Base-by-base conservation (phyloP, 305 asterid species). In the Solanum hybrid region DNA sequence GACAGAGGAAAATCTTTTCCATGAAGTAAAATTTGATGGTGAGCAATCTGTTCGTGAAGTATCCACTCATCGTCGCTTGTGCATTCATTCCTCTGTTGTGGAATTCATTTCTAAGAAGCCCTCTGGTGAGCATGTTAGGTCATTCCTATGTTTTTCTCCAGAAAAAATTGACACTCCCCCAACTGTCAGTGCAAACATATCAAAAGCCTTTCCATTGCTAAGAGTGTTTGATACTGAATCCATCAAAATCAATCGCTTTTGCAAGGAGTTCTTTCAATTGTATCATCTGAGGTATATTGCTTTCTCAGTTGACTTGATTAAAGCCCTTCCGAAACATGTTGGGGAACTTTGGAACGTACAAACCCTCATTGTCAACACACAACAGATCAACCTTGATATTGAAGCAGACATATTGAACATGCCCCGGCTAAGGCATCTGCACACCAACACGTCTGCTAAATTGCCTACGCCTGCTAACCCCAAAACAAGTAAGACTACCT, bases 221-320 rank as follows among this genome's bases (percentile, higher is more conserved):
- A 87, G 93, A 4, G 92, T 92, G 32, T 85, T 91, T 71, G 93
- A 91, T 20, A 73, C 86, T 10, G 77, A 79, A 56, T 85, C 92
- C 82, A 78, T 93, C 90, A 92, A 75, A 24, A 84, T 92, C 37
- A 69, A 66, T 5, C 89, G 90, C 17, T 93, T 91, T 29, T 92
- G 93, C 10, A 29, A 2, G 5, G 88, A 64, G 60, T 22, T 93
- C 35, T 64, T 88, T 42, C 87, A 87, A 37, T 89, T 92, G 7
- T 72, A 88, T 81, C 93, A 91, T 88, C 42, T 93, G 88, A 90
- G 94, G 92, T 93, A 91, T 90, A 69, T 92, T 82, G 88, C 93
- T 20, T 56, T 92, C 78, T 89, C 89, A 6, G 10, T 51, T 7
- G 91, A 86, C 16, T 72, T 0, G 22, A 11, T 79, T 22, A 34